Evolutionary conservation across 140 eudicot species (phyloP).

Genomic region (Senecio squalidus): DNA sequence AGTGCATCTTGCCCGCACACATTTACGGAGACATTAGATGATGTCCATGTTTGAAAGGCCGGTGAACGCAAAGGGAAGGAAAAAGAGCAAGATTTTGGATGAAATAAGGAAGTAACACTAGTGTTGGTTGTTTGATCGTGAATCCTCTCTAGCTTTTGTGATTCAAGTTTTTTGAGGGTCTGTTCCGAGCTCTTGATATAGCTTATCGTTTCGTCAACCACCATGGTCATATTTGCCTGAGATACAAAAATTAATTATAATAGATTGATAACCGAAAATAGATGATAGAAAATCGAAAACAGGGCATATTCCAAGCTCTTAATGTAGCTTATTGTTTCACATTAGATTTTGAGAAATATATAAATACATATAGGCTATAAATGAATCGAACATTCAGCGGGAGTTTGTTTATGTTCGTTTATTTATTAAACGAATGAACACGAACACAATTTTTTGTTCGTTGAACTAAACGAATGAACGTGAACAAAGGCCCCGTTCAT

Average conservation of each 20-base stretch:
- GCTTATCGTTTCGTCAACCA: slow-evolving; percentile 76
- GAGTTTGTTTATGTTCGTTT: too few relatives aligned
- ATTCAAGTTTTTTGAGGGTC: slow-evolving; percentile 49
- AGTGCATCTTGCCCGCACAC: slow-evolving; percentile 58
- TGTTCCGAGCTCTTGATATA: slow-evolving; percentile 43
- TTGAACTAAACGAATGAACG: too few relatives aligned
- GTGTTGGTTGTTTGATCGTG: slow-evolving; percentile 20
- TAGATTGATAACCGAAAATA: not conserved
- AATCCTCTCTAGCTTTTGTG: slow-evolving; percentile 43
- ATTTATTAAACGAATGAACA: too few relatives aligned
- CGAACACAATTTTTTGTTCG: too few relatives aligned
- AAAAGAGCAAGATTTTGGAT: not conserved
- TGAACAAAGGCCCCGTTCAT: too few relatives aligned
- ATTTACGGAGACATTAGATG: slow-evolving; percentile 44
- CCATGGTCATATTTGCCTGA: slow-evolving; percentile 69
- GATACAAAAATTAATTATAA: slow-evolving; percentile 3
- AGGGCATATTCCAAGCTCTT: too few relatives aligned
- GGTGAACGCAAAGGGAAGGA: slow-evolving; percentile 14
- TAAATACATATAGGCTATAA: too few relatives aligned
- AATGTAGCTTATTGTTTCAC: too few relatives aligned
- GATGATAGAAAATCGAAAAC: too few relatives aligned
- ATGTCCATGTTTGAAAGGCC: slow-evolving; percentile 46
- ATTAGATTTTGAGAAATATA: too few relatives aligned
- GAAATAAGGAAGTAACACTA: not conserved
- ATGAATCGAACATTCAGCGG: too few relatives aligned